Percentiles rank a stretch among this genome's conserved stretches.
Evolutionary conservation across 1,284 basidiomycete genomes (phyloP).

Genomic region (Fistulinella cinereoalba): DNA sequence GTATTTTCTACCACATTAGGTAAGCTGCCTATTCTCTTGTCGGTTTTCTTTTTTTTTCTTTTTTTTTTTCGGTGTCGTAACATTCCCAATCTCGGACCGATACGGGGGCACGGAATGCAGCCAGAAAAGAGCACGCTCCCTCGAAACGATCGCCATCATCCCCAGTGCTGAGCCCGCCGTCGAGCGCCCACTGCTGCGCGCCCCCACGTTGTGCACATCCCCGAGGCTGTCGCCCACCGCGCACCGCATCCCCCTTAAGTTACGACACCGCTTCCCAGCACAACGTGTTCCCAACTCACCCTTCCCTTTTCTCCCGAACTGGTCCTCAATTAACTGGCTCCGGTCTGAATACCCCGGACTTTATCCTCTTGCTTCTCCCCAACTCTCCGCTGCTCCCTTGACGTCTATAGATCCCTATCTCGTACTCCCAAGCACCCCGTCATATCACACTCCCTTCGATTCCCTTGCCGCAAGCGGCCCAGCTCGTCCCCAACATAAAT

Average conservation of each 20-base stretch:
- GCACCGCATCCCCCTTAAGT: slow-evolving; percentile 26
- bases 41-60: not conserved
- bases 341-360: slow-evolving; percentile 34
- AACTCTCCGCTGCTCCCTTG: slow-evolving; percentile 12
- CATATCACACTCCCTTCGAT: slow-evolving; percentile 30
- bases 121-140: slow-evolving; percentile 2
- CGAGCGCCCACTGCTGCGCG: slow-evolving; percentile 12
- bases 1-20: slow-evolving; percentile 9
- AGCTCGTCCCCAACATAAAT: not conserved
- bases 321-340: slow-evolving; percentile 24
- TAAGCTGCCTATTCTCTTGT: slow-evolving; percentile 9
- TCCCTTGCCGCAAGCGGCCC: slow-evolving; percentile 26
- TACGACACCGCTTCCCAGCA: slow-evolving; percentile 26
- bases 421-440: slow-evolving; percentile 20
- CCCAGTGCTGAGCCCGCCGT: slow-evolving; percentile 2
- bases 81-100: slow-evolving; percentile 27
- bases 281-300: slow-evolving; percentile 16
- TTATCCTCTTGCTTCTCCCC: slow-evolving; percentile 17
- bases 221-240: slow-evolving; percentile 18
- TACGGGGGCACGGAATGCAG: slow-evolving; percentile 18
- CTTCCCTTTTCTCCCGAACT: slow-evolving; percentile 18
- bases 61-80: not conserved
- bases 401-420: slow-evolving; percentile 32
- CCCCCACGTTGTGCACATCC: slow-evolving; percentile 23
- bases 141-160: slow-evolving; percentile 12